Evolutionary conservation across 2,329 filamentous ascomycete genomes (phyloP).

Genomic region (Diaporthe citriasiana): DNA sequence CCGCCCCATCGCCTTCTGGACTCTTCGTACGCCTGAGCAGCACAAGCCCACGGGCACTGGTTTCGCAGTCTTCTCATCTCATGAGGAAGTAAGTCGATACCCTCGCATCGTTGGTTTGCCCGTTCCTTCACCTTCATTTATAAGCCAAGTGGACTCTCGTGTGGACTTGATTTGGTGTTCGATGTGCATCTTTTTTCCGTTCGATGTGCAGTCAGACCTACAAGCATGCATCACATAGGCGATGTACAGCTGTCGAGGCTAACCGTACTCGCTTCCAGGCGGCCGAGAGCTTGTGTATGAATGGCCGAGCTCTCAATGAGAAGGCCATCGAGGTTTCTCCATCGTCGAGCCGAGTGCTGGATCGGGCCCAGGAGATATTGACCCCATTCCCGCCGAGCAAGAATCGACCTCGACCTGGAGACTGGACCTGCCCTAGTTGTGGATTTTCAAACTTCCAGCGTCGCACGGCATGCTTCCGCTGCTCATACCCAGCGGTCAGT

Average conservation of each 20-base stretch:
- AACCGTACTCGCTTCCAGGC: conserved; percentile 69
- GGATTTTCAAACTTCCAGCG: conserved; percentile 99
- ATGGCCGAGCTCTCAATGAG: conserved; percentile 96
- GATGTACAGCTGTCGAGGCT: conserved; percentile 17
- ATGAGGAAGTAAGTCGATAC: conserved; percentile 86
- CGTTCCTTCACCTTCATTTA: conserved; percentile 33
- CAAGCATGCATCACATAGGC: conserved; percentile 13
- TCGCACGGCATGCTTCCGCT: conserved; percentile 97
- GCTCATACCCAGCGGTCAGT: conserved; percentile 96
- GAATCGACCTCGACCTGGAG: conserved; percentile 95
- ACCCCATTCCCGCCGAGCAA: conserved; percentile 99
- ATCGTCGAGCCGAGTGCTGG: conserved; percentile 95
- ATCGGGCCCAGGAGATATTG: conserved; percentile 94
- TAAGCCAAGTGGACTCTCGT: conserved; percentile 25
- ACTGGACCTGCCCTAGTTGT: conserved; percentile 99
- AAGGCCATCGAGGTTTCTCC: conserved; percentile 99
- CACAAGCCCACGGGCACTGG: conserved; percentile 99
- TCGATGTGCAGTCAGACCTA: conserved; percentile 27
- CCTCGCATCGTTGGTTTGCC: conserved; percentile 38
- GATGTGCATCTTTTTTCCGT: conserved; percentile 18
- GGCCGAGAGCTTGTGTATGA: conserved; percentile 98
- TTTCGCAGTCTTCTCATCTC: conserved; percentile 98
- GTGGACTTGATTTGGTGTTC: conserved; percentile 13
- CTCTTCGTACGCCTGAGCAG: conserved; percentile 95
- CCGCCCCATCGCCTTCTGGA: conserved; percentile 99